Evolutionary conservation across 192 early-diverging fungal species (phyloP).

Genomic region (Mortierella alpina): DNA sequence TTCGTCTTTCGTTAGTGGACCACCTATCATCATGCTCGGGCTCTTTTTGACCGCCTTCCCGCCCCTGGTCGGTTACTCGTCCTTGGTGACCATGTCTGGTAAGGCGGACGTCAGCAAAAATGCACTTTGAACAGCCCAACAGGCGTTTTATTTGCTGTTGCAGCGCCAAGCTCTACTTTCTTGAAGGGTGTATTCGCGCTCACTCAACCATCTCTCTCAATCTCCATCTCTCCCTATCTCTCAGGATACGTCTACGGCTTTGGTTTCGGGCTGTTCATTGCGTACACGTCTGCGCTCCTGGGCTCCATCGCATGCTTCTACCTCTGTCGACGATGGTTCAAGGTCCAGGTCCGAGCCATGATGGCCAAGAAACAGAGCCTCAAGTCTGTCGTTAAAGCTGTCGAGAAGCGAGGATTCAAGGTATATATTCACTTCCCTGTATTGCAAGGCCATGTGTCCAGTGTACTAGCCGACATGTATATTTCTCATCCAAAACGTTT

Average conservation of each 20-base stretch:
- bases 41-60: slow-evolving; percentile 75
- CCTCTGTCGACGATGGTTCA: slow-evolving; percentile 60
- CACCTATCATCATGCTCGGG: slow-evolving; percentile 42
- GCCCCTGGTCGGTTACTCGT: slow-evolving; percentile 74
- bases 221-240: background rate
- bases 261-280: slow-evolving; percentile 65
- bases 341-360: slow-evolving; percentile 54
- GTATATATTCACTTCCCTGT: slow-evolving; percentile 39
- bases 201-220: background rate
- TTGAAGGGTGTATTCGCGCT: background rate
- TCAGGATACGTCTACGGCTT: slow-evolving; percentile 76
- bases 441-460: background rate
- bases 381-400: slow-evolving; percentile 65
- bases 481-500: background rate
- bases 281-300: slow-evolving; percentile 69
- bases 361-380: slow-evolving; percentile 62
- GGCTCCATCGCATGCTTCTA: slow-evolving; percentile 67
- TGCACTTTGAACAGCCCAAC: background rate
- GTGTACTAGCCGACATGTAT: background rate
- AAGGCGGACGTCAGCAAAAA: background rate
- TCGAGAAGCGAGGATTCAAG: slow-evolving; percentile 73
- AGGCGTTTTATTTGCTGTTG: background rate
- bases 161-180: background rate
- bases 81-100: slow-evolving; percentile 68
- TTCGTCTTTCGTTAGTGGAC: slow-evolving; percentile 26